These are phyloP conservation scores for Schizonepeta tenuifolia DNA, from an alignment of 257 asterid species.

Conservation along the genomic window DNA sequence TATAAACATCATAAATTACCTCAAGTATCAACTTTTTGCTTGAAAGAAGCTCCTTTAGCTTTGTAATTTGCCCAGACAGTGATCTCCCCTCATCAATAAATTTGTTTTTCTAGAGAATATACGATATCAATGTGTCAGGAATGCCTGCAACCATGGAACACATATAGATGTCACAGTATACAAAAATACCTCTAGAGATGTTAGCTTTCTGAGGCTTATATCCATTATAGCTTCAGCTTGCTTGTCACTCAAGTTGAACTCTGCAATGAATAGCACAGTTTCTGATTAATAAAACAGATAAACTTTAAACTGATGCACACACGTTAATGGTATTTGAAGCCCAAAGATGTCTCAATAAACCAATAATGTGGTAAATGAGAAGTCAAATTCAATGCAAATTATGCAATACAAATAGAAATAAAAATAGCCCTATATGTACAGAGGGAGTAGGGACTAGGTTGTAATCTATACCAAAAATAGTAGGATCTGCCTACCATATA, in stretches of 20 bases:
- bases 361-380: background rate
- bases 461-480: no score
- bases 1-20: slow-evolving; percentile 43
- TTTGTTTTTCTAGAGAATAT: slow-evolving; percentile 73
- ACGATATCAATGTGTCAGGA: slow-evolving; percentile 32
- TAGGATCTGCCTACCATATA: no score
- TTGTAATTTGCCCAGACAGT: slow-evolving; percentile 70
- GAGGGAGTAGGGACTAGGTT: no score
- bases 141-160: slow-evolving; percentile 3
- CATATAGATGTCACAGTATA: slow-evolving; percentile 29
- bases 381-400: slow-evolving; percentile 7
- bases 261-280: slow-evolving; percentile 51
- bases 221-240: slow-evolving; percentile 97
- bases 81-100: slow-evolving; percentile 83
- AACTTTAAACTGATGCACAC: background rate
- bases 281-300: background rate
- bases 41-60: slow-evolving; percentile 82
- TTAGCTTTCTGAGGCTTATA: slow-evolving; percentile 91
- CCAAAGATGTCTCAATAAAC: background rate
- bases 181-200: slow-evolving; percentile 79
- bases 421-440: no score
- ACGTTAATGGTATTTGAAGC: slow-evolving; percentile 7
- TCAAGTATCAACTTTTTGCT: slow-evolving; percentile 75
- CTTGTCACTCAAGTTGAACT: slow-evolving; percentile 78
- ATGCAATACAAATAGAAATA: no score